Evolutionary conservation across 805 yeast genomes (phyloP), one percentile per base, ranked within the genome.

Genomic region (Wickerhamiella domercqiae): DNA sequence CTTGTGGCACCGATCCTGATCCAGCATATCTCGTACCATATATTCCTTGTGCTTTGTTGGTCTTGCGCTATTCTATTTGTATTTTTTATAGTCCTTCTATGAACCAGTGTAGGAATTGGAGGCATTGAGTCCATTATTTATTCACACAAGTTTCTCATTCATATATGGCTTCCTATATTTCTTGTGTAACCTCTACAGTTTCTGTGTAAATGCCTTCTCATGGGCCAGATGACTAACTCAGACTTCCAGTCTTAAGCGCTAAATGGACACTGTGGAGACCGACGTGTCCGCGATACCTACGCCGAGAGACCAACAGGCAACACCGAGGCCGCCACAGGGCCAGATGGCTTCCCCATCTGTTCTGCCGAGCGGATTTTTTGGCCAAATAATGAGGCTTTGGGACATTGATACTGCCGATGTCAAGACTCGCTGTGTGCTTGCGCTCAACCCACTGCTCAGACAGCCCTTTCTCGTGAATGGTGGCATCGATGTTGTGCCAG

Each of bases 331-430:
- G 21, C 33, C 33, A 7, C 33, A 16, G 6, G 33, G 33, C 19
- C 33, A 16, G n/a, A 30, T 30, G 33, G 20, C 33, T 9, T 30
- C 33, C 5, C 33, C 33, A 5, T n/a, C 20, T 13, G 13, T 21
- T 30, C 21, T 21, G 7, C 21, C 33, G 5, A 5, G 7, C 19
- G 33, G 33, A 15, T 16, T 45, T 5, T 31, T 45, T 11, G 34
- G 32, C 17, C 33, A 20, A 18, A 13, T 44, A 15, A 33, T 39
- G 25, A 20, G 21, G 6, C 34, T 39, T 18, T 82, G 79, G 56
- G 79, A 81, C 52, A 62, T 82, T 35, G 76, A 71, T 45, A 74
- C 84, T 3, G 58, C 54, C 7, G 75, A 75, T 7, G 84, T 82
- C 42, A 52, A 70, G 33, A 47, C 44, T 14, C 71, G 79, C 40